Conservation (phyloP, 805 yeast species). For the Metschnikowia similis region DNA sequence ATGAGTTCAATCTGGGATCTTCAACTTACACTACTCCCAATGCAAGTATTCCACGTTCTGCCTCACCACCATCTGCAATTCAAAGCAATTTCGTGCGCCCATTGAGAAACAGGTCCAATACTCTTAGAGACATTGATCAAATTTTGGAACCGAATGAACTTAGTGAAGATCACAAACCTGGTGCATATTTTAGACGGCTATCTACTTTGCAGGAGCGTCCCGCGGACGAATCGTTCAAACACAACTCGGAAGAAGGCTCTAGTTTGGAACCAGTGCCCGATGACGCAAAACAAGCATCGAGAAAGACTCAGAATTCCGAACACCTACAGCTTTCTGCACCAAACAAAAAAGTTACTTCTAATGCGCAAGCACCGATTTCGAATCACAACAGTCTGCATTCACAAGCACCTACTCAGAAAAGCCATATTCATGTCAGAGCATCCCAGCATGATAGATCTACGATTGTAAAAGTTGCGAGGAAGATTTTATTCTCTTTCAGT, state of each 20-base stretch:
- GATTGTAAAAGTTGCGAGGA: constrained; percentile 49
- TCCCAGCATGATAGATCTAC: constrained; percentile 14
- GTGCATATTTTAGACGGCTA: constrained; percentile 61
- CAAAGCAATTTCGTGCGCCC: constrained; percentile 15
- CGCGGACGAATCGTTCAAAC: constrained; percentile 19
- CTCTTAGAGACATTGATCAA: constrained; percentile 31
- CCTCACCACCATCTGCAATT: constrained; percentile 7
- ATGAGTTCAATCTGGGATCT: background rate
- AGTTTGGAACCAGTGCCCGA: background rate
- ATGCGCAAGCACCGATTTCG: background rate
- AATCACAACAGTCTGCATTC: background rate
- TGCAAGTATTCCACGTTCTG: constrained; percentile 6
- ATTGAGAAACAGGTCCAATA: constrained; percentile 32
- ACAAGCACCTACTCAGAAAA: background rate
- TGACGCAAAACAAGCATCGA: background rate
- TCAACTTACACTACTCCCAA: constrained; percentile 5
- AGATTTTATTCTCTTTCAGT: constrained; percentile 56
- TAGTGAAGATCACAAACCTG: constrained; percentile 47
- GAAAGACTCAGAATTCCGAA: background rate
- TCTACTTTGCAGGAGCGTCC: constrained; percentile 59
- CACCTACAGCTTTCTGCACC: background rate
- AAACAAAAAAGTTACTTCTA: background rate
- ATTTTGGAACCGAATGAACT: constrained; percentile 34
- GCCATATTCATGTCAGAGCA: background rate
- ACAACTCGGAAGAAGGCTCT: background rate